Evolutionary conservation across 352 stramenopile genomes (phyloP).

Genomic region (Phytophthora boehmeriae): DNA sequence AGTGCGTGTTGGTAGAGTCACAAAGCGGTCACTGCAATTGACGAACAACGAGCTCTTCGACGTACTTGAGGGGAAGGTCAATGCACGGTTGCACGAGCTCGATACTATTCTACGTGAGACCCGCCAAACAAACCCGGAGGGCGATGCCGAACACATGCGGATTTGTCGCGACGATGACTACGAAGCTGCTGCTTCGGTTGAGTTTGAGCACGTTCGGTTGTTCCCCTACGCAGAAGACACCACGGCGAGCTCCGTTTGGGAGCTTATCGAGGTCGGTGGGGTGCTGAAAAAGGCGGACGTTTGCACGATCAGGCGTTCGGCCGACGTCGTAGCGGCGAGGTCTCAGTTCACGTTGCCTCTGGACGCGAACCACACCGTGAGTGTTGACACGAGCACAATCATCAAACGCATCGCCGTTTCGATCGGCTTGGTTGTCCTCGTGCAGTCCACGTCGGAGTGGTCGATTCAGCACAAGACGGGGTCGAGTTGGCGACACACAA

Average conservation of each 20-base stretch:
- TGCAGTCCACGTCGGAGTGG: conserved; percentile 18
- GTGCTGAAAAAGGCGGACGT: neutral
- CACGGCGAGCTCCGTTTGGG: conserved; percentile 16
- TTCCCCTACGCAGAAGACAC: conserved; percentile 13
- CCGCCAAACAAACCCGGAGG: neutral
- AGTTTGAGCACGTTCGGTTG: conserved; percentile 15
- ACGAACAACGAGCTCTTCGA: conserved; percentile 12
- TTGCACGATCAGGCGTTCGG: neutral
- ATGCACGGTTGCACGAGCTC: conserved; percentile 18
- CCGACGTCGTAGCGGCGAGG: conserved; percentile 10
- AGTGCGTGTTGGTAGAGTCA: conserved; percentile 12
- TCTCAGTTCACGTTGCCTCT: conserved; percentile 5
- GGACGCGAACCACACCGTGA: neutral
- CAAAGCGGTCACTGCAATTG: conserved; percentile 5
- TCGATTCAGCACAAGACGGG: conserved; percentile 9
- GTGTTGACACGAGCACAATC: conserved; percentile 13
- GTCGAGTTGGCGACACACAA: conserved; percentile 10
- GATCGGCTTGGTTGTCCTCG: conserved; percentile 10
- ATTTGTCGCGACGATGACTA: conserved; percentile 19
- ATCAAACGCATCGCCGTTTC: conserved; percentile 11
- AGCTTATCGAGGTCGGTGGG: conserved; percentile 13
- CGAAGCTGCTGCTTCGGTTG: conserved; percentile 8
- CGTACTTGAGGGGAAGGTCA: conserved; percentile 12
- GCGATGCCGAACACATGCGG: conserved; percentile 8
- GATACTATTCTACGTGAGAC: conserved; percentile 13